Evolutionary conservation across 495 filamentous ascomycete genomes (phyloP), one percentile per base, ranked within the genome.

Genomic region (Lasiosphaeria miniovina): DNA sequence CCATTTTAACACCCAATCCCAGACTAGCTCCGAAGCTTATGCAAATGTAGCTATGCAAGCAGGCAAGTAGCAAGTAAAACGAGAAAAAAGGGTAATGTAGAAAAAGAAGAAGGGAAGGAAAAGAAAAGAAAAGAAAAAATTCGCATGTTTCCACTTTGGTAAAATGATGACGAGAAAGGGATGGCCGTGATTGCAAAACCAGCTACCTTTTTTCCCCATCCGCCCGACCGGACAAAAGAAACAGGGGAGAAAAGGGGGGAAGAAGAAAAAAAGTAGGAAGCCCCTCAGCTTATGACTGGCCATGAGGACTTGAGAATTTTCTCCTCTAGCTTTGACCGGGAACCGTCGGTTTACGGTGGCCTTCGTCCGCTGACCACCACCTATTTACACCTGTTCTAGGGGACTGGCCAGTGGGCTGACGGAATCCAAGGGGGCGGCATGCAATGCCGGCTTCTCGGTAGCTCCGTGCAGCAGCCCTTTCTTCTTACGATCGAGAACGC

Each of bases 361-460:
- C 24, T 24, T 24, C 24, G 24, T 24, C 24, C 24, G 24, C 24
- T 24, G 24, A 2, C 24, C 24, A 24, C 24, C 24, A 24, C 24
- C 24, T 24, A 24, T 24, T 24, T 24, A 24, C 24, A 24, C 24
- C 24, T 24, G 24, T 24, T 24, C 24, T 46, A 70, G 17, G 36
- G 78, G 73, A 58, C 74, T 79, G 36, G 59, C 64, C 24, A 68
- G 49, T 3, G 82, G 79, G 65, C 75, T 79, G 31, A 88, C 78
- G 24, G 78, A 78, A 64, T 91, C 87, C 54, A 95, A 68, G 6
- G 90, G 88, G 36, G 88, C 90, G 11, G 88, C 83, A 66, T 95
- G 90, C 49, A 95, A 77, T 10, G 90, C 90, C 6, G 90, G 90
- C 60, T 78, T 81, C 17, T 65, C 64, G n/a, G 64, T 61, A 34